Base-by-base conservation (phyloP, 495 filamentous ascomycete genomes). In the Aspergillus nanangensis region DNA sequence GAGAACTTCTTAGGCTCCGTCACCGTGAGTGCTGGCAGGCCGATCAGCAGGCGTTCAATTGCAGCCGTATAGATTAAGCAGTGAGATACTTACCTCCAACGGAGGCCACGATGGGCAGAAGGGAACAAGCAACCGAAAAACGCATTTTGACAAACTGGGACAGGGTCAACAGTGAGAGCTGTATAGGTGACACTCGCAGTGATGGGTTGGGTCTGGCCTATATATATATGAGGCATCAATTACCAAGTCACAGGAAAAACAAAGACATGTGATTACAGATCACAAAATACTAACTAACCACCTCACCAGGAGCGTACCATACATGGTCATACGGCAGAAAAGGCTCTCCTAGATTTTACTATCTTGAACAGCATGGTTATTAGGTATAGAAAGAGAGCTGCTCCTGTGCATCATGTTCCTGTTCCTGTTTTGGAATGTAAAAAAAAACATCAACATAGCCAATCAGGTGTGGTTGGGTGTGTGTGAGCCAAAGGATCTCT, bases 1-100 rank as follows among this genome's bases (percentile, higher is more conserved):
- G 45, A 53, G 37, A 54, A 60, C 56, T 65, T 57, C 39, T 48
- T 46, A 27, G 68, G 68, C 32, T 60, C 51, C 33, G 59, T 66
- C 34, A 71, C 57, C 8, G 45, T 32, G 19, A 71, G 51, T 38
- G 65, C 68, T 68, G 19, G 13, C 31, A 22, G 3, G 21, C 25
- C 11, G 10, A 14, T 44, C 15, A 50, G 34, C 48, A 1, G 19
- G 4, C 1, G 14, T 23, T 31, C 29, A 37, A 46, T 19, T n/a
- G 11, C 17, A 44, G 44, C 7, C 25, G 25, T 29, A 5, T 29
- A 7, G 7, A 29, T 29, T 29, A 29, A 29, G 11, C 25, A 29
- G 25, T 29, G 25, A 32, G 5, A 11, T 11, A 41, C 40, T 39
- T 53, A 59, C 57, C 57, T 27, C 40, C 50, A 48, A 55, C 60